Percentiles rank a stretch among this genome's conserved stretches.
Conservation (phyloP, 768 basidiomycete species). For the Kwoniella bestiolae region DNA sequence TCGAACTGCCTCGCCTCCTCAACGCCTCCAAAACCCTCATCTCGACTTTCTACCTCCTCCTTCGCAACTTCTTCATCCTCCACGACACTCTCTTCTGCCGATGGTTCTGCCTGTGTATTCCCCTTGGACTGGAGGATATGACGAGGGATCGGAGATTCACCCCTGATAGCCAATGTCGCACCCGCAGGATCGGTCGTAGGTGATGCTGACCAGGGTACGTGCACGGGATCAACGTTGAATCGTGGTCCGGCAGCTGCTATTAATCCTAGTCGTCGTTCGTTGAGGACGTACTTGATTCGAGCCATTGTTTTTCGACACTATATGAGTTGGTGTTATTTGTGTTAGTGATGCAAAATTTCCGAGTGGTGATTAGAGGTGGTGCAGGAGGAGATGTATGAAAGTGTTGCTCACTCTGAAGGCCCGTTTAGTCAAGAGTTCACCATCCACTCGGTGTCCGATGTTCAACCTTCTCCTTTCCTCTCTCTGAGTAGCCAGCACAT, state of each 20-base stretch:
- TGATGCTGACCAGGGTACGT: slow-evolving; percentile 21
- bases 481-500: slow-evolving; percentile 83
- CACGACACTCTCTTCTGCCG: slow-evolving; percentile 25
- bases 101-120: background rate
- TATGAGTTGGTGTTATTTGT: no score
- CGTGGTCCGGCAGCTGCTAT: slow-evolving; percentile 64
- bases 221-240: slow-evolving; percentile 13
- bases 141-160: slow-evolving; percentile 9
- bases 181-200: slow-evolving; percentile 20
- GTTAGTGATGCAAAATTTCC: no score
- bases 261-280: slow-evolving; percentile 85
- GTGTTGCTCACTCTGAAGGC: slow-evolving; percentile 47
- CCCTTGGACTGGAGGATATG: slow-evolving; percentile 7
- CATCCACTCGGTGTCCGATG: slow-evolving; percentile 46
- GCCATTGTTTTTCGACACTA: slow-evolving; percentile 95
- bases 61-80: slow-evolving; percentile 35
- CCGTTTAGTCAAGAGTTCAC: slow-evolving; percentile 47
- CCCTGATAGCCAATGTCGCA: slow-evolving; percentile 22
- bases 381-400: background rate
- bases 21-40: slow-evolving; percentile 47
- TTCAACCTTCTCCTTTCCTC: slow-evolving; percentile 73
- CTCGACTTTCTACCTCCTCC: slow-evolving; percentile 41
- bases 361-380: background rate
- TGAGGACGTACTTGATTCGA: slow-evolving; percentile 89
- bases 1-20: slow-evolving; percentile 48